Evolutionary conservation across 345 rosid species (phyloP), one percentile per base, ranked within the genome.

Genomic region (Citrus unshiu): DNA sequence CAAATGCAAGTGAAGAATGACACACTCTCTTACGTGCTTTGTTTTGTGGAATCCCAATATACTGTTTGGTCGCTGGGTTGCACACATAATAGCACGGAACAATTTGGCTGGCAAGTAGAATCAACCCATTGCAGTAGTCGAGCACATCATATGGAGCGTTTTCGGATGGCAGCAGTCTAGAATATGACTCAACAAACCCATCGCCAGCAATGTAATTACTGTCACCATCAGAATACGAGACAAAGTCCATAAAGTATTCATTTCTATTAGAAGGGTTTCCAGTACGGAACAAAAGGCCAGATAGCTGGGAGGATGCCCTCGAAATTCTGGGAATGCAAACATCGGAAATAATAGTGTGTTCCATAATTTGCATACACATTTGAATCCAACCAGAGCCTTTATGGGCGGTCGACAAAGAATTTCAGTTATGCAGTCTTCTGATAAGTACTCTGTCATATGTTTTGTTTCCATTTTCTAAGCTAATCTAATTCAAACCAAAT

Each of bases 111-210:
- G 29, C 46, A 65, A 79, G 75, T 14, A 79, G 65, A 25, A 79
- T 46, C 57, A 79, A 65, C 18, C 81, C 73, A 24, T 74, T 79
- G 68, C 78, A 79, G 27, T 78, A 57, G 46, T 73, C 74, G 6
- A 66, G 57, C 8, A 66, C 10, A 29, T 79, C 61, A 16, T 21
- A 21, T 0, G 30, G n/a, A 4, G 40, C 30, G 14, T 22, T n/a
- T 25, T 29, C 9, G 1, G 63, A 40, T 6, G 78, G 78, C 64
- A 74, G 32, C 2, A 68, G 34, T 27, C 46, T 63, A 7, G 40
- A 70, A 25, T 13, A 70, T 18, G 24, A 40, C 58, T 6, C 19
- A 32, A 25, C 35, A 43, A 69, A 69, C 3, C 72, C 72, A 25
- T 51, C 40, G 30, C 6, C 24, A 14, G 35, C 70, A 66, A 1